phyloP scores from a whole-genome alignment of 139 green algal genomes.

The Mesotaenium endlicherianum region DNA sequence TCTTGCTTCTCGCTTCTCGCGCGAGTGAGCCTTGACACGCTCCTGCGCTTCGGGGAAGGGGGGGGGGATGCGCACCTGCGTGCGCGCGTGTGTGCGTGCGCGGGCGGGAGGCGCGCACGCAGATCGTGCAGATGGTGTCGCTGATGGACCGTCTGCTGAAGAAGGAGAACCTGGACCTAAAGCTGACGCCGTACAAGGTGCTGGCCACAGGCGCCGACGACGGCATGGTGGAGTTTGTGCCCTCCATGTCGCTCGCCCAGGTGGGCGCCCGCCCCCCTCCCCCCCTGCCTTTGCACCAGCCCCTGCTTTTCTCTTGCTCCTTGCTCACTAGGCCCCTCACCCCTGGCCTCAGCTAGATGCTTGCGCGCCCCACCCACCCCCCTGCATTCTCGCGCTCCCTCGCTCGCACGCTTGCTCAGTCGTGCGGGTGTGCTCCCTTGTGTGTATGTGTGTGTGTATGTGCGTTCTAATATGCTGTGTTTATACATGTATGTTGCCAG shows the following conservation, averaged over 20 bases:
- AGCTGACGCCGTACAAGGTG: slow-evolving; percentile 85
- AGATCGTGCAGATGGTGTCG: slow-evolving; percentile 77
- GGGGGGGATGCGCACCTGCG: background rate
- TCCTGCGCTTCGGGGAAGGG: background rate
- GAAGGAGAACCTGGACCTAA: slow-evolving; percentile 88
- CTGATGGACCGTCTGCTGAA: slow-evolving; percentile 97
- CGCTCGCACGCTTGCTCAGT: background rate
- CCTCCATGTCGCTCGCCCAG: slow-evolving; percentile 55
- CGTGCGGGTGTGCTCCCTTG: no score
- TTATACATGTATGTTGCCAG: no score
- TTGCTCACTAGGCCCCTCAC: background rate
- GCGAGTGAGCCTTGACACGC: no score
- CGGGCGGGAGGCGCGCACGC: no score
- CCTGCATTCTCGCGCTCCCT: background rate
- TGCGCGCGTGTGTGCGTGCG: background rate
- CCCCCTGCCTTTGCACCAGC: background rate
- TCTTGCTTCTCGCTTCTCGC: no score
- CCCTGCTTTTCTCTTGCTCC: background rate
- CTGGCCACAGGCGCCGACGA: slow-evolving; percentile 77
- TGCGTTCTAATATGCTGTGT: no score
- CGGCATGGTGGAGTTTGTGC: slow-evolving; percentile 93
- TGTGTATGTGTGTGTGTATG: background rate
- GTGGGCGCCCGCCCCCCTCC: slow-evolving; percentile 4
- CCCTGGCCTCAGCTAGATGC: background rate
- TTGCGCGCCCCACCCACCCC: background rate